These are phyloP conservation scores for Fagopyrum esculentum DNA, from an alignment of 148 eudicot genomes.

Conservation along the genomic window DNA sequence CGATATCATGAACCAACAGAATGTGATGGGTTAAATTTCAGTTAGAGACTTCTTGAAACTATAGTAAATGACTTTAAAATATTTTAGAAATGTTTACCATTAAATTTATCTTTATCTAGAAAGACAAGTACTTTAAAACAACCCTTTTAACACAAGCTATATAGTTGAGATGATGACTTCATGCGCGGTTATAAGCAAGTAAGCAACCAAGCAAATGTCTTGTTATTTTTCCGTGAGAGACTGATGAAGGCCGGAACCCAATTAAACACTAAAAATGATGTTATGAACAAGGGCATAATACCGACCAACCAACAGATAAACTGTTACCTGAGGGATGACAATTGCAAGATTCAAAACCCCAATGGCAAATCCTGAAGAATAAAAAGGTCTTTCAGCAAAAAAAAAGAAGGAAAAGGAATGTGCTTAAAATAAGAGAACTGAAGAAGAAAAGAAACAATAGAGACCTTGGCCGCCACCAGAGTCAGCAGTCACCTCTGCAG, in stretches of 20 bases:
- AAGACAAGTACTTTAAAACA: too few relatives aligned
- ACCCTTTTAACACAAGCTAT: not conserved
- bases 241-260: not conserved
- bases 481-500: slow-evolving; percentile 90
- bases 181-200: not conserved
- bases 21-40: too few relatives aligned
- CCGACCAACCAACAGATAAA: not conserved
- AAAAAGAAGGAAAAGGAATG: not conserved
- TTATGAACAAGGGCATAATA: not conserved
- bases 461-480: slow-evolving; percentile 98
- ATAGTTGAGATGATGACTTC: not conserved
- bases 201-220: not conserved
- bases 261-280: not conserved
- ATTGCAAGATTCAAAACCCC: slow-evolving; percentile 96
- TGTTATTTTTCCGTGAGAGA: not conserved
- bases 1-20: too few relatives aligned
- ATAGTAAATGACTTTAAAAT: too few relatives aligned
- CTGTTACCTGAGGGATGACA: slow-evolving; percentile 84
- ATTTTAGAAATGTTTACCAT: too few relatives aligned
- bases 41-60: too few relatives aligned
- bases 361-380: slow-evolving; percentile 74
- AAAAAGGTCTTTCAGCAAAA: slow-evolving; percentile 17
- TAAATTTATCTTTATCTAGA: too few relatives aligned
- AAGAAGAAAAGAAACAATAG: slow-evolving; percentile 10
- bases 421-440: not conserved